Evolutionary conservation across 192 early-diverging fungal genomes (phyloP).

Genomic region (Backusella luteola): DNA sequence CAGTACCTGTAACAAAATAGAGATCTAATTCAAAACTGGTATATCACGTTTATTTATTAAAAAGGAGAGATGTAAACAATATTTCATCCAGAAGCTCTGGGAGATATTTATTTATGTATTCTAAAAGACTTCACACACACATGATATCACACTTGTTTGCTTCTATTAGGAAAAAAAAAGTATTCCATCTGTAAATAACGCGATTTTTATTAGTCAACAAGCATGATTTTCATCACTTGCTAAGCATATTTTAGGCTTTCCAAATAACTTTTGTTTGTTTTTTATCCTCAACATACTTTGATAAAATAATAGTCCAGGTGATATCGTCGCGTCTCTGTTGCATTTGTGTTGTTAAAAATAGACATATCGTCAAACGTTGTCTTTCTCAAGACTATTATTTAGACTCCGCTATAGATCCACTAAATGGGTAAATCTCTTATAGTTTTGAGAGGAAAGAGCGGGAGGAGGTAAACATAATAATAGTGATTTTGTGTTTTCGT

Average conservation of each 20-base stretch:
- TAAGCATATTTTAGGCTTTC: not conserved
- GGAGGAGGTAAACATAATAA: too few relatives aligned
- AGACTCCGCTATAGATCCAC: not conserved
- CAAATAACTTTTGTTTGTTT: not conserved
- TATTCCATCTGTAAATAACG: not conserved
- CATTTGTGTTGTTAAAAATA: not conserved
- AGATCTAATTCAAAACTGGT: not conserved
- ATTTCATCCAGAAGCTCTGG: not conserved
- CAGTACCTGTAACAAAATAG: not conserved
- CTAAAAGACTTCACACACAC: not conserved
- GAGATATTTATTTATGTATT: not conserved
- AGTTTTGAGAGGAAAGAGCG: too few relatives aligned
- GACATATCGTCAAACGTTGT: not conserved
- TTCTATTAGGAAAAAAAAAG: not conserved
- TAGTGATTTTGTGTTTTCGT: too few relatives aligned
- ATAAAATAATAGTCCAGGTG: not conserved
- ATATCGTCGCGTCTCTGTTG: not conserved
- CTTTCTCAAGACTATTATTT: not conserved
- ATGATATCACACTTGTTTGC: not conserved
- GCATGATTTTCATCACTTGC: not conserved
- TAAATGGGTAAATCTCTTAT: too few relatives aligned
- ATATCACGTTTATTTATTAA: slow-evolving; percentile 8
- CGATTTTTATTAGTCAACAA: not conserved
- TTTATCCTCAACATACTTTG: not conserved
- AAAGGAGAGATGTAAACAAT: not conserved